Evolutionary conservation across 768 basidiomycete genomes (phyloP), one percentile per base, ranked within the genome.

Genomic region (Lactarius pseudohatsudake): DNA sequence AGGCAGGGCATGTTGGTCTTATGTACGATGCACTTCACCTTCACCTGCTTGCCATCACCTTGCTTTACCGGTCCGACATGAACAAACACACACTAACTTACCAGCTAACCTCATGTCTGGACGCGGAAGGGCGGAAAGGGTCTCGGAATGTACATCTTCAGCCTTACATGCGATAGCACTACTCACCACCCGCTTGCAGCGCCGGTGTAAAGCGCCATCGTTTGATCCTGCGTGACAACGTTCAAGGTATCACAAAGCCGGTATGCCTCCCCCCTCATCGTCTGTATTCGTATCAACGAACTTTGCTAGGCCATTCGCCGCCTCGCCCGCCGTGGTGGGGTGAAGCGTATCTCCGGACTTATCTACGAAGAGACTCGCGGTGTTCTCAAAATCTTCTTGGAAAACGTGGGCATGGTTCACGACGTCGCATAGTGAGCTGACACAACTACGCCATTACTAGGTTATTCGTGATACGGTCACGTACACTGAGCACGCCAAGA

Each of bases 341-440:
- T 87, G 76, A 87, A 87, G 82, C 82, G 81, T 81, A 82, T 83
- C 76, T 81, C 79, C 36, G 81, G 81, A 59, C 76, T 84, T 62
- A 85, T 86, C 76, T 85, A 87, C 79, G 85, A 86, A 76, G 85
- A 87, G 79, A 87, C 85, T 66, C 84, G 86, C 69, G 84, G 85
- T 77, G 85, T 85, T 53, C 80, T 86, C 72, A 86, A 85, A 81
- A 83, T 84, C 76, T 86, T 84, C 82, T 76, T 84, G 56, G 82
- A 83, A 78, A 81, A 78, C 59, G 78, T 79, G 54, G 73, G 74
- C 67, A 73, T 72, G 63, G 74, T 67, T 32, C 72, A 73, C 32
- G 18, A n/a, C 4, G 16, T 7, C 57, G 11, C 41, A 28, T 38
- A 10, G 20, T 41, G 22, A 41, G 47, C 36, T 64, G 34, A 50